A percentile compares a stretch with the other conserved stretches of the same genome.
Evolutionary conservation across 75 land plant species (phyloP).

Genomic region (Pinus taeda): DNA sequence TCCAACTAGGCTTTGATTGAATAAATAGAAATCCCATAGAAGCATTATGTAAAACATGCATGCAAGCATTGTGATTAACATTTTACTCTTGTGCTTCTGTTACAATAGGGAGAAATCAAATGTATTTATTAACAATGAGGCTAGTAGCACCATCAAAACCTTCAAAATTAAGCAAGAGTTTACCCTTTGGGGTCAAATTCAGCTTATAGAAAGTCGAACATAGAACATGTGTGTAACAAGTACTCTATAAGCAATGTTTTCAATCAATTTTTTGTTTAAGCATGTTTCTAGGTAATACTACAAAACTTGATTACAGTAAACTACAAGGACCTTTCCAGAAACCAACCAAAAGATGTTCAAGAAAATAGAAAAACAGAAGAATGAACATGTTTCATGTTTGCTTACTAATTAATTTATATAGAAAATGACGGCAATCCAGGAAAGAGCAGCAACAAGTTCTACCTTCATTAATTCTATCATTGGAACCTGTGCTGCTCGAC

Average conservation of each 20-base stretch:
- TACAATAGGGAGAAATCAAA: no score
- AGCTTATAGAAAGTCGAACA: no score
- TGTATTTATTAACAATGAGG: no score
- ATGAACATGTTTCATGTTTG: not conserved
- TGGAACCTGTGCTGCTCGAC: slow-evolving; percentile 58
- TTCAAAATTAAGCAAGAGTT: no score
- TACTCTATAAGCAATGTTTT: not conserved
- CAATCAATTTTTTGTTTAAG: not conserved
- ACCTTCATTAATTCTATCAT: slow-evolving; percentile 83
- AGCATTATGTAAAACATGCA: not conserved
- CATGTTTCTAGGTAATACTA: not conserved
- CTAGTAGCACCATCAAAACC: no score
- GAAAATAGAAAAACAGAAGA: not conserved
- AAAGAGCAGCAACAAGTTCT: not conserved
- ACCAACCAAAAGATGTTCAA: not conserved
- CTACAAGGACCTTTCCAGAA: not conserved
- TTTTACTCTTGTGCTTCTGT: no score
- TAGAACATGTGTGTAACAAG: no score
- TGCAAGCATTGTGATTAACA: no score
- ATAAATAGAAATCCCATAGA: not conserved
- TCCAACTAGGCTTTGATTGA: not conserved
- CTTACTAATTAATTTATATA: not conserved
- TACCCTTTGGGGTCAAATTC: no score
- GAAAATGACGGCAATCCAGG: not conserved
- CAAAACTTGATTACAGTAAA: not conserved